A percentile compares a stretch with the other conserved stretches of the same genome.
These are phyloP conservation scores for Trichoderma pleuroti DNA, from an alignment of 2,329 filamentous ascomycete genomes.

Conservation along the genomic window DNA sequence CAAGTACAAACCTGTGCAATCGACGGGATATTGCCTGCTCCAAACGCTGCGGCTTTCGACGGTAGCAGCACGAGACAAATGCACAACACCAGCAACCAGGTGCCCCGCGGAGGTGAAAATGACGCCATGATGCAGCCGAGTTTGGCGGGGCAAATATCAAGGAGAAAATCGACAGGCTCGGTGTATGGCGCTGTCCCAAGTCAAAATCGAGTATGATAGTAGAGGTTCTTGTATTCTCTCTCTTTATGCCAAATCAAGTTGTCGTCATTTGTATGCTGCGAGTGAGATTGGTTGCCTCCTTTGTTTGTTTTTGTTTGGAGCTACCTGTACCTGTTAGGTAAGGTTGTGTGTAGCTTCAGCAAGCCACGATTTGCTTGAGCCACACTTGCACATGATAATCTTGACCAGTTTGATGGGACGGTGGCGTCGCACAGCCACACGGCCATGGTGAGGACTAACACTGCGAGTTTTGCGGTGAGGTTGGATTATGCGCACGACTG, in stretches of 20 bases:
- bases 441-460: background rate
- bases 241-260: background rate
- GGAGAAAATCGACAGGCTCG: background rate
- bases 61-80: conserved; percentile 57
- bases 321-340: background rate
- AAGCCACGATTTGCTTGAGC: background rate
- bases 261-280: background rate
- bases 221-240: background rate
- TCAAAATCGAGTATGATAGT: background rate
- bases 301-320: background rate
- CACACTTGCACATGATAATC: background rate
- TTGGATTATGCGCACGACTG: background rate
- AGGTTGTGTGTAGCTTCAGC: background rate
- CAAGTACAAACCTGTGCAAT: conserved; percentile 45
- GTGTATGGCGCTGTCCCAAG: too few species aligned
- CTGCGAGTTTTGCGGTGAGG: background rate
- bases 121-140: conserved; percentile 44
- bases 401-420: background rate
- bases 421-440: conserved; percentile 7
- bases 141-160: background rate
- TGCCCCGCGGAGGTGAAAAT: conserved; percentile 45
- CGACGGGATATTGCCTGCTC: conserved; percentile 69
- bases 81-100: conserved; percentile 50
- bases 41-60: conserved; percentile 58
- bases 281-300: conserved; percentile 10